A percentile compares a stretch with the other conserved stretches of the same genome.
These are phyloP conservation scores for Botrytis galanthina DNA, from an alignment of 2,329 filamentous ascomycete species.

Conservation along the genomic window DNA sequence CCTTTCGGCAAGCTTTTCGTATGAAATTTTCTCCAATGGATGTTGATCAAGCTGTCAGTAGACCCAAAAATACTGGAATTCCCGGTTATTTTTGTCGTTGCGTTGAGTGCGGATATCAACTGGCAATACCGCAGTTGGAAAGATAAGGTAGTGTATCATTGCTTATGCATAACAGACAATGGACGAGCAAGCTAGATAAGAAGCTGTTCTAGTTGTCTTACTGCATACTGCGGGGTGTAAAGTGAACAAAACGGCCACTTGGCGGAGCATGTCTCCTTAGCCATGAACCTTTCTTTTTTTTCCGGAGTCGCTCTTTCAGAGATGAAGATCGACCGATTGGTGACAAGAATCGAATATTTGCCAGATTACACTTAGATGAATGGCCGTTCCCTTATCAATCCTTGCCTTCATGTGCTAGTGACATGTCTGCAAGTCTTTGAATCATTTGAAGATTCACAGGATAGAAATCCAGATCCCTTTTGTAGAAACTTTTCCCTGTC, in stretches of 20 bases:
- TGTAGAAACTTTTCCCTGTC: neutral
- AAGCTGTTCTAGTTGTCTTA: neutral
- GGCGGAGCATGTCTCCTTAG: neutral
- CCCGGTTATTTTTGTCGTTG: neutral
- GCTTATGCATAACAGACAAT: neutral
- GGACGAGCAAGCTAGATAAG: neutral
- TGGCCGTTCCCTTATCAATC: neutral
- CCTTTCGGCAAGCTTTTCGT: neutral
- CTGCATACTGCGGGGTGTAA: conserved; percentile 1
- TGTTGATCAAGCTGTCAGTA: neutral
- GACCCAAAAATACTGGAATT: neutral
- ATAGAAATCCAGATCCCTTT: too few relatives aligned
- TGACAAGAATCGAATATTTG: neutral
- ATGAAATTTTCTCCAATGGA: neutral
- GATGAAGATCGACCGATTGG: neutral
- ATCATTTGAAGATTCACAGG: neutral
- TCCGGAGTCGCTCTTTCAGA: neutral
- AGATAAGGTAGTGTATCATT: neutral
- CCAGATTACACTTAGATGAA: neutral
- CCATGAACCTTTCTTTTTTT: neutral
- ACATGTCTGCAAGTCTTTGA: neutral
- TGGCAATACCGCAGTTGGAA: neutral
- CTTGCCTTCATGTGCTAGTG: neutral
- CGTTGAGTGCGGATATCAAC: neutral
- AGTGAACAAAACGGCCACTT: too few relatives aligned